phyloP scores from a whole-genome alignment of 176 grass and related monocot genomes.

The Otatea glauca region DNA sequence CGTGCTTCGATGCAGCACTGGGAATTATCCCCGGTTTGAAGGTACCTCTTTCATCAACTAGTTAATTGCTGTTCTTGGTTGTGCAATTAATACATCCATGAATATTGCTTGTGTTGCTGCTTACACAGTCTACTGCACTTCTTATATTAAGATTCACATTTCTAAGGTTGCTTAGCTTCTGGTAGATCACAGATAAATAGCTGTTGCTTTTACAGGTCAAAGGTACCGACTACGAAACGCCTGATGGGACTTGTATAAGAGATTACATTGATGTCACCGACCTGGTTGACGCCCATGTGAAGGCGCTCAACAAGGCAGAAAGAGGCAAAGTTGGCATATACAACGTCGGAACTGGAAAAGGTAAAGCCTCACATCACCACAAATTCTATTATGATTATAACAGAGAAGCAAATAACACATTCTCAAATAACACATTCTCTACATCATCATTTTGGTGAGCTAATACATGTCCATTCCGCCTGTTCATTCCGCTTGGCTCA shows the following conservation, averaged over 20 bases:
- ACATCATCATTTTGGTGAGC: background rate
- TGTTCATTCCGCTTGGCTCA: background rate
- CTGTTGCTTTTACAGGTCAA: constrained; percentile 61
- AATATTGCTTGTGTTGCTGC: background rate
- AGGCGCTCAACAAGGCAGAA: constrained; percentile 84
- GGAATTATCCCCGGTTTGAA: constrained; percentile 89
- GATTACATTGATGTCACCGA: constrained; percentile 97
- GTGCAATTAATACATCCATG: background rate
- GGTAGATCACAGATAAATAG: background rate
- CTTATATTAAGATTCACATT: background rate
- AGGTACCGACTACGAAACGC: constrained; percentile 82
- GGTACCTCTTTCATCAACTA: constrained; percentile 36
- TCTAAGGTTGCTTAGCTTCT: background rate
- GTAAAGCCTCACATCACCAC: constrained; percentile 41
- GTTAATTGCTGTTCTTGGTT: background rate
- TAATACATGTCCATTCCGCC: too few species aligned
- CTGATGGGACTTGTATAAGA: constrained; percentile 84
- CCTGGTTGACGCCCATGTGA: constrained; percentile 88
- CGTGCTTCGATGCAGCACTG: constrained; percentile 89
- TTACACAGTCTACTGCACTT: background rate
- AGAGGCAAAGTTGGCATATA: constrained; percentile 85
- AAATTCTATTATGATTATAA: background rate
- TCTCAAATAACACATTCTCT: background rate
- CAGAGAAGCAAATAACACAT: background rate
- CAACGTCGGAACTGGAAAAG: constrained; percentile 97